These are phyloP conservation scores for Lipomyces chichibuensis DNA, from an alignment of 805 yeast genomes.

Conservation along the genomic window DNA sequence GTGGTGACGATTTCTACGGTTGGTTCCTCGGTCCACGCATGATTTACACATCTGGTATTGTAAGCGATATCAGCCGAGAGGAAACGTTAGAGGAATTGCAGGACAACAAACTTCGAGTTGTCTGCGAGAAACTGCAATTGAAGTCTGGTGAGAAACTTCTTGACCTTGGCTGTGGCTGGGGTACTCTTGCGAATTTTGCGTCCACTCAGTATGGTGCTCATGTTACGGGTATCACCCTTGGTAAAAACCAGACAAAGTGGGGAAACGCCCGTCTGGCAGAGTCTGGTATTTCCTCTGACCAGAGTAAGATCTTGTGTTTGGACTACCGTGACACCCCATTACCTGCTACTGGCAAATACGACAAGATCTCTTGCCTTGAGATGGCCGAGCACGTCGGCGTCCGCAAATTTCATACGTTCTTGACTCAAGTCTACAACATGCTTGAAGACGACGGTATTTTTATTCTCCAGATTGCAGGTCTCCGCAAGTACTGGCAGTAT, in stretches of 20 bases:
- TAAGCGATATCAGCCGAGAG: conserved; percentile 67
- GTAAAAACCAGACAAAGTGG: conserved; percentile 88
- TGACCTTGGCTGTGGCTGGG: conserved; percentile 96
- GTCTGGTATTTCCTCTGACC: conserved; percentile 69
- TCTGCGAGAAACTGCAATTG: conserved; percentile 82
- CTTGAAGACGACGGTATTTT: conserved; percentile 90
- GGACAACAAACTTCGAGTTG: conserved; percentile 85
- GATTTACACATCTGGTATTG: conserved; percentile 88
- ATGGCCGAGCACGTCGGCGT: conserved; percentile 98
- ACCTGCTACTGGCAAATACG: conserved; percentile 63
- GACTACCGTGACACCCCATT: conserved; percentile 91
- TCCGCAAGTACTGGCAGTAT: conserved; percentile 91
- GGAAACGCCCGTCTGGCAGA: conserved; percentile 71
- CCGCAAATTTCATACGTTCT: conserved; percentile 73
- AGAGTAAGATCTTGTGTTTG: conserved; percentile 74
- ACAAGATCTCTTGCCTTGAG: conserved; percentile 87
- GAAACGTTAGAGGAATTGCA: conserved; percentile 75
- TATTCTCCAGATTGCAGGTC: conserved; percentile 85
- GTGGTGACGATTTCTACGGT: conserved; percentile 92
- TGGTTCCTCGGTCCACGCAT: conserved; percentile 95
- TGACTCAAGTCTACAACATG: conserved; percentile 80
- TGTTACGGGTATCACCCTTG: conserved; percentile 88
- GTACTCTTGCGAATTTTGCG: conserved; percentile 83
- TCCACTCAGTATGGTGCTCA: conserved; percentile 80
- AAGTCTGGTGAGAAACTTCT: conserved; percentile 72